A percentile compares a stretch with the other conserved stretches of the same genome.
Evolutionary conservation across 1,139 yeast genomes (phyloP).

Genomic region (Ashbya aceris): DNA sequence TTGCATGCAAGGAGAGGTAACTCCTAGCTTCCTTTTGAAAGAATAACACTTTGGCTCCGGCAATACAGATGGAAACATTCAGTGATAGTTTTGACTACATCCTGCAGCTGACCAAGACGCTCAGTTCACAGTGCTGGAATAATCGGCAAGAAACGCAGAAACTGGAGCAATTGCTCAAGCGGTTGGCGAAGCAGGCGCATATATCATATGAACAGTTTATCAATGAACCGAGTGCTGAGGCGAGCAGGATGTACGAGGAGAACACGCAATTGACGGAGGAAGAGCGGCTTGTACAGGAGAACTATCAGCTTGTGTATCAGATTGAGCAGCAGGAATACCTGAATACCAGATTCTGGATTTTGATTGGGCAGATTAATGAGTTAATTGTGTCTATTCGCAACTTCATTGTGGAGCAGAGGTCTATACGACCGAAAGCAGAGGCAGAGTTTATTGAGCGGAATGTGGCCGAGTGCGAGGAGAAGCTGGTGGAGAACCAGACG

Average conservation of each 20-base stretch:
- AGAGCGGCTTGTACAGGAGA: conserved; percentile 19
- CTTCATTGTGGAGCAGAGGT: conserved; percentile 23
- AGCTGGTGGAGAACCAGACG: conserved; percentile 10
- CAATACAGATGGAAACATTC: conserved; percentile 9
- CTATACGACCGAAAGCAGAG: conserved; percentile 10
- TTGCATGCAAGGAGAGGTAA: no score
- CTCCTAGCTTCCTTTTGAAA: no score
- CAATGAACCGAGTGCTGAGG: conserved; percentile 11
- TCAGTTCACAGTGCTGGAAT: conserved; percentile 17
- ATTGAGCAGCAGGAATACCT: conserved; percentile 27
- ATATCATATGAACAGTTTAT: conserved; percentile 21
- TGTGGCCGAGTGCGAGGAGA: conserved; percentile 1
- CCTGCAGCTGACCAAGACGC: conserved; percentile 16
- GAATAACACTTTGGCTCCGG: no score
- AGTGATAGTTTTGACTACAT: conserved; percentile 22
- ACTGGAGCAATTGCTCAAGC: conserved; percentile 20
- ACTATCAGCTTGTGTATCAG: conserved; percentile 21
- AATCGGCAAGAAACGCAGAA: conserved; percentile 23
- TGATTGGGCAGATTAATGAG: conserved; percentile 23
- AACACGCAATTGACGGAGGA: conserved; percentile 10
- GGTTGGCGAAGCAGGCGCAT: conserved; percentile 26
- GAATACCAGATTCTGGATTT: conserved; percentile 18
- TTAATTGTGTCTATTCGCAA: conserved; percentile 24
- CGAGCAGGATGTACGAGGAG: conserved; percentile 9
- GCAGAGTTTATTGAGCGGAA: conserved; percentile 6